Evolutionary conservation across 768 basidiomycete species (phyloP), one percentile per base, ranked within the genome.

Genomic region (Phaeotremella fagi): DNA sequence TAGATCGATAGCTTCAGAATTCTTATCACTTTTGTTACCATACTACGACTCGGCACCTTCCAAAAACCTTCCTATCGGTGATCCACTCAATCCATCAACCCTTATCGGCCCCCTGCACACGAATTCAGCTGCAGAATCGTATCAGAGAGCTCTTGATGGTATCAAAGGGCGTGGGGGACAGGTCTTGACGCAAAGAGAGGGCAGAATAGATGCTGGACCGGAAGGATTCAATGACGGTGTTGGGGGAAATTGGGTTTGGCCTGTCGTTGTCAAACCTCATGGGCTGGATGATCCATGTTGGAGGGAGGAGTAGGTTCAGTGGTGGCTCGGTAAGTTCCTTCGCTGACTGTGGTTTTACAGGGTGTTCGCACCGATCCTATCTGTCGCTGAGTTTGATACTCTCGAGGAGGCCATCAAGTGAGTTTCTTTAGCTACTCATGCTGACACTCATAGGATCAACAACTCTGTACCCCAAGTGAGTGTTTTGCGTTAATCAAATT

Each of bases 61-160:
- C 14, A 49, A 58, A 28, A 47, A 61, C 11, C 58, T 66, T 7
- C 78, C 76, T 27, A 85, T 85, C 42, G 92, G 89, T n/a, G 90
- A 97, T 74, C 94, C 94, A 12, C 82, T 97, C 29, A 80, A 79
- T 7, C 73, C 78, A 7, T 71, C 72, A 54, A 90, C 90, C 6
- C 79, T 97, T 6, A 81, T 94, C 25, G 92, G 92, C 0, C 92
- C 92, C 1, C 74, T 97, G 52, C 92, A 95, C 75, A 85, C 83
- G 2, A 74, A 70, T n/a, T 72, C 77, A 2, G 87, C 85, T 0
- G 79, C 88, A n/a, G 77, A 80, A 25, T 78, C 78, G n/a, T 92
- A 87, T 75, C 74, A 76, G 36, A 70, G 71, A 16, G 82, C 88
- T 5, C 70, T 95, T 28, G 74, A 80, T 7, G 79, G 82, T 54